Evolutionary conservation across 1,284 basidiomycete species (phyloP).

Genomic region (Chondrostereum purpureum): DNA sequence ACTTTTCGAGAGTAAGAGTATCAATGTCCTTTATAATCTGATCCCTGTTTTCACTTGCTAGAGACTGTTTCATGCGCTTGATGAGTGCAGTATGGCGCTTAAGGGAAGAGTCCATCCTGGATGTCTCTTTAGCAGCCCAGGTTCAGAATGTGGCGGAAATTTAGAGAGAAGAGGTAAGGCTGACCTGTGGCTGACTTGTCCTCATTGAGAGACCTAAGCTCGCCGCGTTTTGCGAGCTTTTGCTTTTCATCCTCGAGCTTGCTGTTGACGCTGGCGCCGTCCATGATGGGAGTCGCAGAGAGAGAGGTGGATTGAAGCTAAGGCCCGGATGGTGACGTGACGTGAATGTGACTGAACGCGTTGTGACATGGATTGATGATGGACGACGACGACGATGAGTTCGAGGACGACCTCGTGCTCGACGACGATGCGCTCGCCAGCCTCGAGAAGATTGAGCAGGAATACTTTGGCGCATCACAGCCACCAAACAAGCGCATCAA

Average conservation of each 20-base stretch:
- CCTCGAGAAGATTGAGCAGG: conserved; percentile 54
- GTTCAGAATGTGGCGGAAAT: conserved; percentile 8
- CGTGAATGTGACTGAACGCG: not conserved
- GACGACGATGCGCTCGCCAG: conserved; percentile 57
- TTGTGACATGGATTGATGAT: too few relatives aligned
- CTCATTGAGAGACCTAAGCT: conserved; percentile 50
- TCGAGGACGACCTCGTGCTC: conserved; percentile 53
- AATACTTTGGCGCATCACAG: conserved; percentile 30
- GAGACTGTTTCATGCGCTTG: conserved; percentile 79
- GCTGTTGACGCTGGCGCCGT: conserved; percentile 16
- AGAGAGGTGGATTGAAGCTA: too few relatives aligned
- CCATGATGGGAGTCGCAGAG: not conserved
- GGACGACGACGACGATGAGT: conserved; percentile 62
- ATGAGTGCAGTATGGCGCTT: conserved; percentile 92
- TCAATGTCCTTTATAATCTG: conserved; percentile 89
- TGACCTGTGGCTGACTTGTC: conserved; percentile 41
- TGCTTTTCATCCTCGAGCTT: conserved; percentile 58
- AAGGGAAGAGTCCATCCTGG: conserved; percentile 83
- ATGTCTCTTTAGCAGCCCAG: conserved; percentile 42
- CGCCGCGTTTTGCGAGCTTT: conserved; percentile 47
- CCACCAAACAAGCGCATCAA: conserved; percentile 54
- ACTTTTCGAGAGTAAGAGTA: conserved; percentile 87
- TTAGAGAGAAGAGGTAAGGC: conserved; percentile 10
- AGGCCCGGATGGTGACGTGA: too few relatives aligned
- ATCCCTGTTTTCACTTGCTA: conserved; percentile 75